Percentiles rank a stretch among this genome's conserved stretches.
Evolutionary conservation across 2,329 filamentous ascomycete species (phyloP).

Genomic region (Bipolaris oryzae): DNA sequence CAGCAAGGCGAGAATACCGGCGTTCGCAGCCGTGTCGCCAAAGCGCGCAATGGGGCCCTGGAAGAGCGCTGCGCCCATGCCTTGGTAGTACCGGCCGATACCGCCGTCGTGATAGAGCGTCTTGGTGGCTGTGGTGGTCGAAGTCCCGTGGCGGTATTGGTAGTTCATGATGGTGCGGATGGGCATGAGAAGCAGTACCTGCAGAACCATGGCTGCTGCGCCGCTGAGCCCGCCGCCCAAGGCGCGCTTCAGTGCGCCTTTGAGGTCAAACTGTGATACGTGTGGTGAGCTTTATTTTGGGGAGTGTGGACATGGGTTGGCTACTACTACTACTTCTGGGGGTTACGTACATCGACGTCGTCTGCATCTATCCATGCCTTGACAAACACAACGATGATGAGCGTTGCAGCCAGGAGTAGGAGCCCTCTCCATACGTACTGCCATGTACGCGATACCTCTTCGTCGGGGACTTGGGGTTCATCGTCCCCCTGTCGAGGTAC

Average conservation of each 20-base stretch:
- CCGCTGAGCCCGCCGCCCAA: slow-evolving; percentile 38
- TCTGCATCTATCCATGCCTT: slow-evolving; percentile 38
- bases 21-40: slow-evolving; percentile 40
- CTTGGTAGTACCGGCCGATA: slow-evolving; percentile 34
- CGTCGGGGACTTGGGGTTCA: slow-evolving; percentile 16
- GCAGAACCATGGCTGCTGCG: slow-evolving; percentile 39
- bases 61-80: slow-evolving; percentile 32
- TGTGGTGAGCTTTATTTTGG: not conserved
- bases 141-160: slow-evolving; percentile 38
- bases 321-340: too few species aligned
- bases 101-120: slow-evolving; percentile 36
- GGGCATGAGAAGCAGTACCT: slow-evolving; percentile 39
- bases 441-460: slow-evolving; percentile 20
- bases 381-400: slow-evolving; percentile 28
- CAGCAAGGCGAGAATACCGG: slow-evolving; percentile 36
- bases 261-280: slow-evolving; percentile 32
- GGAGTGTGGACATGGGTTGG: not conserved
- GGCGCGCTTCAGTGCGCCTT: slow-evolving; percentile 33
- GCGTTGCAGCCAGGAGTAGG: slow-evolving; percentile 17
- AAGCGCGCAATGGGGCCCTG: slow-evolving; percentile 39
- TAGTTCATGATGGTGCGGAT: slow-evolving; percentile 43
- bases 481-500: slow-evolving; percentile 13
- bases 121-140: slow-evolving; percentile 31
- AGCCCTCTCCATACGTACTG: slow-evolving; percentile 28
- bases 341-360: slow-evolving; percentile 32